These are phyloP conservation scores for Cladophialophora yegresii DNA, from an alignment of 2,329 filamentous ascomycete genomes.

Conservation along the genomic window DNA sequence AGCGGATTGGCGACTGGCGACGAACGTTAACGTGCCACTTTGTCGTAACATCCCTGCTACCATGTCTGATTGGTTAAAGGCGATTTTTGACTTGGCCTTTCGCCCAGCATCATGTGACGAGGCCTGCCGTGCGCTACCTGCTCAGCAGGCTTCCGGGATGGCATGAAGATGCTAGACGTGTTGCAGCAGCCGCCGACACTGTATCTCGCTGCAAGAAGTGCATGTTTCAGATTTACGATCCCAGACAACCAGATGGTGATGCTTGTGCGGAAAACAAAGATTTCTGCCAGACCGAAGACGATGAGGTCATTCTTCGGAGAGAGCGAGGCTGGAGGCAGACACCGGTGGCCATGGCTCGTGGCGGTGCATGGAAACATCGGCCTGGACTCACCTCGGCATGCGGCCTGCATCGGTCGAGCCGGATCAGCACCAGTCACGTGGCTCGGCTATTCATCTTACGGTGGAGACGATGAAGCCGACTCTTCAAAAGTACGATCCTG, in stretches of 20 bases:
- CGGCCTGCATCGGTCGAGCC: neutral
- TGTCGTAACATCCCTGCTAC: constrained; percentile 32
- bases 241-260: constrained; percentile 19
- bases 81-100: constrained; percentile 3
- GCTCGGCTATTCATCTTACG: neutral
- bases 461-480: neutral
- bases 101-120: constrained; percentile 32
- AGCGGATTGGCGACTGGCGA: constrained; percentile 24
- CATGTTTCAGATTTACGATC: constrained; percentile 26
- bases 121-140: neutral
- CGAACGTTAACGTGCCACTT: constrained; percentile 21
- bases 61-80: constrained; percentile 26
- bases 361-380: constrained; percentile 14
- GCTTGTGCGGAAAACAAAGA: constrained; percentile 1
- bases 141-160: neutral
- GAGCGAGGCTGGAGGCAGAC: constrained; percentile 17
- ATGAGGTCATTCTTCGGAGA: constrained; percentile 15
- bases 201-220: constrained; percentile 18
- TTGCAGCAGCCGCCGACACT: constrained; percentile 32
- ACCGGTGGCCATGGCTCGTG: constrained; percentile 12
- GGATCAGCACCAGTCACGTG: neutral
- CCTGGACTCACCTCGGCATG: neutral
- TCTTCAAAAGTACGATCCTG: neutral
- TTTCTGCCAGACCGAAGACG: constrained; percentile 3
- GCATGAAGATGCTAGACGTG: constrained; percentile 16